phyloP scores from a whole-genome alignment of 2,329 filamentous ascomycete species.

The Cladosporium sp. region DNA sequence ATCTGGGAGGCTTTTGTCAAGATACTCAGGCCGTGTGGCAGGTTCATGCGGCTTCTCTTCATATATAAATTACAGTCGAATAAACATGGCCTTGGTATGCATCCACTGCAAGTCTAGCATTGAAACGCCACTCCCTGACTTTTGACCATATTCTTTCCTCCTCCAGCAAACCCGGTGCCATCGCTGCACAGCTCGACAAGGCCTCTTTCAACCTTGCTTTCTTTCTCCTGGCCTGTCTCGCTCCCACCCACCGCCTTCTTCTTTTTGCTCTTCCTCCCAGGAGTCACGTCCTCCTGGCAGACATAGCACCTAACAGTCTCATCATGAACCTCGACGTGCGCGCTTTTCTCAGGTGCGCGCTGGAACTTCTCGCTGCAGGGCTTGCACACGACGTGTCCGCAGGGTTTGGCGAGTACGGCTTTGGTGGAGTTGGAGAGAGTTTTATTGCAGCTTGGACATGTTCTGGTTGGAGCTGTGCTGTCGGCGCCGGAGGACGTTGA shows the following conservation, averaged over 20 bases:
- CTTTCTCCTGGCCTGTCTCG: slow-evolving; percentile 39
- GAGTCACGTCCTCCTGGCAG: slow-evolving; percentile 72
- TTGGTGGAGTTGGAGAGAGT: slow-evolving; percentile 74
- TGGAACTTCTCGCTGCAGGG: slow-evolving; percentile 82
- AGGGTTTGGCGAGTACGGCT: slow-evolving; percentile 78
- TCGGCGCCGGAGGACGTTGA: slow-evolving; percentile 27
- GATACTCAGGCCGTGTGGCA: too few relatives aligned
- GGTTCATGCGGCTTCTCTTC: too few relatives aligned
- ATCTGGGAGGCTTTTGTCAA: too few relatives aligned
- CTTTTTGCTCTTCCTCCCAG: slow-evolving; percentile 22
- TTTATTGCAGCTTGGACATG: slow-evolving; percentile 85
- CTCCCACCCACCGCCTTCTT: slow-evolving; percentile 23
- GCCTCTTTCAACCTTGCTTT: slow-evolving; percentile 59
- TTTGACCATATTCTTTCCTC: slow-evolving; percentile 77
- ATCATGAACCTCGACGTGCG: slow-evolving; percentile 54
- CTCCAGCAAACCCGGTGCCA: slow-evolving; percentile 86
- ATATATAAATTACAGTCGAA: too few relatives aligned
- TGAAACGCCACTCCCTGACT: slow-evolving; percentile 77
- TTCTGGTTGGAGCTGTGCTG: slow-evolving; percentile 32
- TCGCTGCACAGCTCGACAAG: slow-evolving; percentile 77
- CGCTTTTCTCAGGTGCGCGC: slow-evolving; percentile 51
- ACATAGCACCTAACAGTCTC: slow-evolving; percentile 68
- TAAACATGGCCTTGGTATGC: too few relatives aligned
- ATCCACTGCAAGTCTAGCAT: slow-evolving; percentile 38
- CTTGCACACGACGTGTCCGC: slow-evolving; percentile 86